Conservation (phyloP, 805 yeast genomes). For the Wickerhamiella azyma region DNA sequence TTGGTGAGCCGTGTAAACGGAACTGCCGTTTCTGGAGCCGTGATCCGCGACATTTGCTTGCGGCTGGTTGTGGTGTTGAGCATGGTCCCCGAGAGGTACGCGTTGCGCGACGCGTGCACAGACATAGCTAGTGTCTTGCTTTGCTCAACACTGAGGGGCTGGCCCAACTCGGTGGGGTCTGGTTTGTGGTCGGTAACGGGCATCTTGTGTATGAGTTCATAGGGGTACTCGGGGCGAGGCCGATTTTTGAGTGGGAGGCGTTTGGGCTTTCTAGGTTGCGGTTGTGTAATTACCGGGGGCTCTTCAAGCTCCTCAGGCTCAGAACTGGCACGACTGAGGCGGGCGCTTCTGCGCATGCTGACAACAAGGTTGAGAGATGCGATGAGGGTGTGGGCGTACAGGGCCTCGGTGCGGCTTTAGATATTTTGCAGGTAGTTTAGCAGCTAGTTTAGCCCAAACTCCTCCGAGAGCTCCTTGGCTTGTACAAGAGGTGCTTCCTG, state of each 20-base stretch:
- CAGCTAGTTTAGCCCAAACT: no score
- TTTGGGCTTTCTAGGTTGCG: conserved; percentile 17
- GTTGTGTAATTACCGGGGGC: conserved; percentile 7
- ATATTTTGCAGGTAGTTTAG: no score
- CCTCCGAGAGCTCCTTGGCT: no score
- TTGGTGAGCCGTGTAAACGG: conserved; percentile 83
- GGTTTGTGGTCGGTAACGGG: conserved; percentile 59
- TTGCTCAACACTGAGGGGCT: conserved; percentile 58
- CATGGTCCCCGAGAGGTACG: conserved; percentile 52
- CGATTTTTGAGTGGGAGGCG: conserved; percentile 14
- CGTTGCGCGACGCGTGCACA: conserved; percentile 54
- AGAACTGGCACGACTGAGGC: neutral
- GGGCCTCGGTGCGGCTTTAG: no score
- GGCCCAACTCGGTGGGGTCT: conserved; percentile 44
- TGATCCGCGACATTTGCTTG: conserved; percentile 43
- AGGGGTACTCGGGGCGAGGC: conserved; percentile 20
- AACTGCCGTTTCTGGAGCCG: conserved; percentile 33
- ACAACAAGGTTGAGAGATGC: neutral
- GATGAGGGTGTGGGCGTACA: no score
- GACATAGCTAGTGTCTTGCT: conserved; percentile 38
- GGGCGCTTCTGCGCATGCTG: conserved; percentile 8
- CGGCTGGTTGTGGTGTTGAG: conserved; percentile 73
- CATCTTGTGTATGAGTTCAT: conserved; percentile 16
- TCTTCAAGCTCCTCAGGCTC: conserved; percentile 3
- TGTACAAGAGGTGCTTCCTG: no score